Percentiles rank a stretch among this genome's conserved stretches.
phyloP scores from a whole-genome alignment of 306 rosid genomes.

The Carpinus viminea region DNA sequence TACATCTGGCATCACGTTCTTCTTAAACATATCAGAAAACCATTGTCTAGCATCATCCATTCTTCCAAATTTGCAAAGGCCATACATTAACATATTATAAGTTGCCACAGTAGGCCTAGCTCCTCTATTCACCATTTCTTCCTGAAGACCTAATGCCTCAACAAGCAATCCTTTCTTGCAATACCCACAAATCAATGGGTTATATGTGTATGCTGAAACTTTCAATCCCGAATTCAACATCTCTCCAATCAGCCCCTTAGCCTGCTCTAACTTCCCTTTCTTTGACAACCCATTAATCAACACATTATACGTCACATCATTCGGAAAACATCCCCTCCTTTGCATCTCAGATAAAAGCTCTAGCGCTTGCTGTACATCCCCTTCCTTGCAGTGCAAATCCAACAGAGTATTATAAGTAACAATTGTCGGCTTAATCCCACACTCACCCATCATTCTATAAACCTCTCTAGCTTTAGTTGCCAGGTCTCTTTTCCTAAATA shows the following conservation, averaged over 20 bases:
- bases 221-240: slow-evolving; percentile 53
- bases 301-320: slow-evolving; percentile 58
- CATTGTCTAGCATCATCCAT: slow-evolving; percentile 55
- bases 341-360: slow-evolving; percentile 58
- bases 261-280: slow-evolving; percentile 58
- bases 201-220: slow-evolving; percentile 60
- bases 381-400: slow-evolving; percentile 65
- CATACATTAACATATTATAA: slow-evolving; percentile 61
- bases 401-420: slow-evolving; percentile 68
- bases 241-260: slow-evolving; percentile 46
- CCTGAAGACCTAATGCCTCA: slow-evolving; percentile 47
- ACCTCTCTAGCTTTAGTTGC: slow-evolving; percentile 43
- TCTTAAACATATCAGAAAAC: slow-evolving; percentile 43
- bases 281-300: slow-evolving; percentile 67
- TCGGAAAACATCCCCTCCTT: slow-evolving; percentile 43
- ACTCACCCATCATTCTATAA: slow-evolving; percentile 55
- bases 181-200: slow-evolving; percentile 62
- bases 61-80: slow-evolving; percentile 61
- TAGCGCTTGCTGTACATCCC: slow-evolving; percentile 56
- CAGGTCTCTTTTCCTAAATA: slow-evolving; percentile 50
- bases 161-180: slow-evolving; percentile 50
- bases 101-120: slow-evolving; percentile 55
- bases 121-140: slow-evolving; percentile 58
- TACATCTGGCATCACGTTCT: slow-evolving; percentile 56
- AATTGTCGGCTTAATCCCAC: slow-evolving; percentile 55